These are phyloP conservation scores for Penicillium angulare DNA, from an alignment of 495 filamentous ascomycete genomes.

Conservation along the genomic window DNA sequence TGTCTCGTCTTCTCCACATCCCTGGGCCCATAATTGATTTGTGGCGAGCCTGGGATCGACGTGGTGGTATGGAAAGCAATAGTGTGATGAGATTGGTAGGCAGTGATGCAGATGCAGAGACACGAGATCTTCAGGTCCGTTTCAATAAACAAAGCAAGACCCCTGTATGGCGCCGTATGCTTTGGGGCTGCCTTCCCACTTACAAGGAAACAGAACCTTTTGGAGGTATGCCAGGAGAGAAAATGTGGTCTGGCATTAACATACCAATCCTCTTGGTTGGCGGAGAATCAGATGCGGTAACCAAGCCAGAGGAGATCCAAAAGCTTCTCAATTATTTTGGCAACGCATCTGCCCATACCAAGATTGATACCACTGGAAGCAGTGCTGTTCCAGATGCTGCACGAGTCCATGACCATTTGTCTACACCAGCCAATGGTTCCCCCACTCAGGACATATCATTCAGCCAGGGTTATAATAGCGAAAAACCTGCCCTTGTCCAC, in stretches of 20 bases:
- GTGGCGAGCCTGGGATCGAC: constrained; percentile 75
- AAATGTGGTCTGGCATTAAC: constrained; percentile 70
- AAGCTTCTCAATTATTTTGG: constrained; percentile 65
- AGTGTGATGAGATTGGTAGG: constrained; percentile 84
- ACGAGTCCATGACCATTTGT: constrained; percentile 24
- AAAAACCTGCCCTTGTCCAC: constrained; percentile 2
- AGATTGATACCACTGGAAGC: constrained; percentile 44
- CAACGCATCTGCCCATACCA: constrained; percentile 16
- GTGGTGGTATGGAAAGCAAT: constrained; percentile 71
- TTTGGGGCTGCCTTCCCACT: constrained; percentile 62
- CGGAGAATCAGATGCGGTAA: constrained; percentile 74
- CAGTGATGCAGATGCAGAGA: constrained; percentile 65
- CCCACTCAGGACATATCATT: constrained; percentile 29
- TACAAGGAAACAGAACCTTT: constrained; percentile 46
- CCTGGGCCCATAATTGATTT: constrained; percentile 73
- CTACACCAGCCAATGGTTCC: constrained; percentile 9
- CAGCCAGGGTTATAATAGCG: constrained; percentile 17
- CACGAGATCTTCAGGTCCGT: constrained; percentile 72
- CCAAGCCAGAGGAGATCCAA: constrained; percentile 65
- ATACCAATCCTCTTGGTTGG: constrained; percentile 76
- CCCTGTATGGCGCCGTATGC: constrained; percentile 81
- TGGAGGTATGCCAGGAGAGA: constrained; percentile 66
- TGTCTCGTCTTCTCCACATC: constrained; percentile 59
- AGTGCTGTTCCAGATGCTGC: constrained; percentile 47
- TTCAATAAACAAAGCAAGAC: constrained; percentile 84